These are phyloP conservation scores for Metarhizium robertsii DNA, from an alignment of 2,329 filamentous ascomycete species.

Conservation along the genomic window DNA sequence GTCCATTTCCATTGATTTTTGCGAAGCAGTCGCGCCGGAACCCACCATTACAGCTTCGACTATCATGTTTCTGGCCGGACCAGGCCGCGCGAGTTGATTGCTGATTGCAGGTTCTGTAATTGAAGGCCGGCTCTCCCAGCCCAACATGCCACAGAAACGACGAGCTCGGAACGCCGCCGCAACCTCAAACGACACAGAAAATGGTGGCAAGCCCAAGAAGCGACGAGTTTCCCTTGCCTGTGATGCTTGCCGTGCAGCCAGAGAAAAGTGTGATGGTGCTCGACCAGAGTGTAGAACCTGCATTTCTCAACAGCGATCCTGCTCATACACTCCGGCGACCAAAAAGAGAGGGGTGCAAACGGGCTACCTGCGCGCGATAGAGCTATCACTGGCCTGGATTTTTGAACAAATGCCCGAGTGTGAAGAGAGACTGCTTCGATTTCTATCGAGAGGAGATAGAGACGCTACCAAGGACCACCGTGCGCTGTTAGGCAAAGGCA, in stretches of 20 bases:
- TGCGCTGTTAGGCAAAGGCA: conserved; percentile 42
- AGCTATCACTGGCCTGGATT: conserved; percentile 57
- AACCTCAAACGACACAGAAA: background rate
- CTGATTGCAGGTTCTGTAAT: background rate
- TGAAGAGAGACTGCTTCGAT: conserved; percentile 46
- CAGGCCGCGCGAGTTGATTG: background rate
- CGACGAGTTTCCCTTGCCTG: conserved; percentile 60
- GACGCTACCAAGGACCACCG: conserved; percentile 28
- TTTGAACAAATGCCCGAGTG: conserved; percentile 52
- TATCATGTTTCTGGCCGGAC: background rate
- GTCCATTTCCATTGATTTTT: background rate
- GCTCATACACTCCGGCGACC: conserved; percentile 62
- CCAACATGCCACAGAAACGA: conserved; percentile 30
- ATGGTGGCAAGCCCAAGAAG: conserved; percentile 33
- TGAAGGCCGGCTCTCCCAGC: background rate
- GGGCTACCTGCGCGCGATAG: conserved; percentile 68
- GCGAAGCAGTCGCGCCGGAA: background rate
- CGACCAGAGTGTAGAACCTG: conserved; percentile 61
- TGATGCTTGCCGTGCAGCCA: conserved; percentile 56
- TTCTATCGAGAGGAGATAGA: conserved; percentile 39
- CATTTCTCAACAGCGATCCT: conserved; percentile 50
- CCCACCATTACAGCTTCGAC: background rate
- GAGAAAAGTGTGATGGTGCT: conserved; percentile 64
- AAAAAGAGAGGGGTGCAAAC: conserved; percentile 73
- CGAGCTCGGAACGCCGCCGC: conserved; percentile 13